Base-by-base conservation (phyloP, 2,329 filamentous ascomycete species). In the Ophiostoma pallidulum region DNA sequence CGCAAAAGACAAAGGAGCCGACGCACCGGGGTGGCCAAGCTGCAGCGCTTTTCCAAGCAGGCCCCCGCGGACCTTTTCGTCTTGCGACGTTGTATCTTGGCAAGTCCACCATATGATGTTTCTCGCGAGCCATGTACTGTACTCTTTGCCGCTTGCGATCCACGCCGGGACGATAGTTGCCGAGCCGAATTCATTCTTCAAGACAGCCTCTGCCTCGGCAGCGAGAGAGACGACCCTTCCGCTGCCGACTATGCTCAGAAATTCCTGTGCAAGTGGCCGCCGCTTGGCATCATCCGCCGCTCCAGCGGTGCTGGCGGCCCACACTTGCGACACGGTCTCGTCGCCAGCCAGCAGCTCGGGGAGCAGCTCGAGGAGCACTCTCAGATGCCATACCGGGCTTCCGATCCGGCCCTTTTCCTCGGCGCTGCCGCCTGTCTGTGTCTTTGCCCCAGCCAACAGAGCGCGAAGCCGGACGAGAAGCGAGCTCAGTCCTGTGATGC, bases 401-500 rank as follows among this genome's bases (percentile, higher is more conserved):
- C 35, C 13, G 4, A 33, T 10, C 12, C 37, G 24, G 4, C 47
- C 43, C 3, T 48, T 19, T 7, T 31, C 12, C 13, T 16, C 22
- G 3, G 35, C 14, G 7, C 14, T 67, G 64, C 7, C 68, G 60
- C 50, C 67, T 70, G 0, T 62, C 41, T 64, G 63, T 0, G 62
- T 54, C 44, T 69, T 75, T 12, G 66, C 66, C 52, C 76, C 71
- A 41, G 72, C 69, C 8, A 82, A 72, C 16, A 86, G 66, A 18
- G 74, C 70, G 50, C 77, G 80, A 26, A 94, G 66, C 45, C 83
- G 78, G n/a, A 80, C 73, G 9, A 89, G 62, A 24, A 90, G 60
- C n/a, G 86, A 84, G 52, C 88, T 91, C 28, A 95, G 63, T 0
- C 89, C 90, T 3, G 82, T 74, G 14, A 92, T 70, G 59, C 81